Conservation (phyloP, 208 protist genomes). For the Acanthamoeba castellanii region DNA sequence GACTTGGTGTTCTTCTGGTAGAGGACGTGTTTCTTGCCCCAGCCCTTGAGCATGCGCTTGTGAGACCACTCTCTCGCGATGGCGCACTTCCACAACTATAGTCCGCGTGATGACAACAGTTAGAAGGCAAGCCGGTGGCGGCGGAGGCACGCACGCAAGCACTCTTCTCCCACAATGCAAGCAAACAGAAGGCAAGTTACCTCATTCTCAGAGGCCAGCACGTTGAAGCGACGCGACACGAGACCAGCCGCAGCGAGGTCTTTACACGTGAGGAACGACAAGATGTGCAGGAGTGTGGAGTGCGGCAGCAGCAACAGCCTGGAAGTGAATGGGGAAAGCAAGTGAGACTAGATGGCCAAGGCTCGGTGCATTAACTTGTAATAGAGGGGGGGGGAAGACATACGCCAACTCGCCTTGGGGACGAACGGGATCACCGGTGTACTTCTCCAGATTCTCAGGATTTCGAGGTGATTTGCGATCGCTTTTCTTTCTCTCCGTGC, state of each 20-base stretch:
- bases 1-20: constrained; percentile 64
- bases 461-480: neutral
- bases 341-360: neutral
- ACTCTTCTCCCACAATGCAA: neutral
- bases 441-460: neutral
- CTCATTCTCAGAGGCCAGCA: constrained; percentile 34
- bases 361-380: neutral
- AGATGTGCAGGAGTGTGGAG: constrained; percentile 32
- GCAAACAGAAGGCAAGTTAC: neutral
- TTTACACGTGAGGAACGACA: constrained; percentile 31
- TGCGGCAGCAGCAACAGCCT: constrained; percentile 4
- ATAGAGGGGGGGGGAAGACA: neutral
- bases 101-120: neutral
- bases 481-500: neutral
- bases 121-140: neutral
- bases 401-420: constrained; percentile 8
- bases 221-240: constrained; percentile 47
- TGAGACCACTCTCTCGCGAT: constrained; percentile 44
- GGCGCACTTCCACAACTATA: neutral
- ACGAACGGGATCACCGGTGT: neutral
- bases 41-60: constrained; percentile 65
- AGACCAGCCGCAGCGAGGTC: constrained; percentile 13
- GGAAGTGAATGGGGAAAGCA: neutral
- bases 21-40: constrained; percentile 57
- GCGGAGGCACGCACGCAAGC: too few relatives aligned